Evolutionary conservation across 345 rosid species (phyloP).

Genomic region (Schrenkiella parvula): DNA sequence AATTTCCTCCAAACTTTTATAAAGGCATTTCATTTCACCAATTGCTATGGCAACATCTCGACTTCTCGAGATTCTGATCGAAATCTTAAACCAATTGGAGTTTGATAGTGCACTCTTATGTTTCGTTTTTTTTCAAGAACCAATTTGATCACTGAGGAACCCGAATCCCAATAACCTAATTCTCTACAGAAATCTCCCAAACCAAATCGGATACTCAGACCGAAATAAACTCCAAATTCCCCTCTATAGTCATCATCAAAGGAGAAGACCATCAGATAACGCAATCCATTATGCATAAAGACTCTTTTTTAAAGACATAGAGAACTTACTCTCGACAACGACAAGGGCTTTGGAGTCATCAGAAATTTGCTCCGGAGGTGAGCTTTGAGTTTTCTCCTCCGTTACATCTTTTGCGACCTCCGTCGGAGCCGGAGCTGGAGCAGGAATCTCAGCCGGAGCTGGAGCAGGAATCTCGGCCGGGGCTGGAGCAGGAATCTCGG

Average conservation of each 20-base stretch:
- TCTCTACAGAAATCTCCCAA: background rate
- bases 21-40: background rate
- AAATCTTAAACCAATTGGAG: background rate
- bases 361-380: slow-evolving; percentile 26
- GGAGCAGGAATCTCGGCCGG: slow-evolving; percentile 15
- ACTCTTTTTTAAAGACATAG: slow-evolving; percentile 11
- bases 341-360: slow-evolving; percentile 62
- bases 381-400: slow-evolving; percentile 33
- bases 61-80: background rate
- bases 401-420: slow-evolving; percentile 20
- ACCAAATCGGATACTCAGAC: background rate
- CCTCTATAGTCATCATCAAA: too few species aligned
- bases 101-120: background rate
- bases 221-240: too few species aligned
- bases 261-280: background rate
- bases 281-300: background rate
- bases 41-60: too few species aligned
- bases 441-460: background rate
- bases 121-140: background rate
- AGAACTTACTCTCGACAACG: slow-evolving; percentile 50
- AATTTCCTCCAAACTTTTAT: background rate
- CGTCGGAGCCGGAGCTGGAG: slow-evolving; percentile 22
- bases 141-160: background rate
- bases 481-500: background rate
- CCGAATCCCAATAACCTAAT: background rate